These are phyloP conservation scores for Xerocomellus amylosporus DNA, from an alignment of 768 basidiomycete species.

Conservation along the genomic window DNA sequence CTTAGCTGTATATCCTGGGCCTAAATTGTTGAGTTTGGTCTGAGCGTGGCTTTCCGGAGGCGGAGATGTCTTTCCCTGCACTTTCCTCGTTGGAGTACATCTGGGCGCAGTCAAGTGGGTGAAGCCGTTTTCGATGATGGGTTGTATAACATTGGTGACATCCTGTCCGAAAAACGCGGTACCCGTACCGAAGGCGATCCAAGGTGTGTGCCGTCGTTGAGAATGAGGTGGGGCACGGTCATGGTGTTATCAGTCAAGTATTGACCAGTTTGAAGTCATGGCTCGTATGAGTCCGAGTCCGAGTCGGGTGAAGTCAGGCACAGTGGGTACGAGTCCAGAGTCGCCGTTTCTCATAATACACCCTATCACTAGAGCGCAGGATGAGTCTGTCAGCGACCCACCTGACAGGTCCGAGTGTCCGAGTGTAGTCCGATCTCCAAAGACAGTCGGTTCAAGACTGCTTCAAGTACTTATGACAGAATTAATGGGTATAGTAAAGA, in stretches of 20 bases:
- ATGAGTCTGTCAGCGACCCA: too few species aligned
- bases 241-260: neutral
- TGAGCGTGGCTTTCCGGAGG: neutral
- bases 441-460: too few species aligned
- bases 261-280: too few species aligned
- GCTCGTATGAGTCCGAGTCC: too few species aligned
- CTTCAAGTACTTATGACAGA: neutral
- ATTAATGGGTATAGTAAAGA: neutral
- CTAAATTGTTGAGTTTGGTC: neutral
- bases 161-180: slow-evolving; percentile 1
- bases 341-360: neutral
- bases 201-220: neutral
- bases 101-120: slow-evolving; percentile 1
- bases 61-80: neutral
- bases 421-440: too few species aligned
- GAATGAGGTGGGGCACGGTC: neutral
- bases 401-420: too few species aligned
- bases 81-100: slow-evolving; percentile 7
- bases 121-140: neutral
- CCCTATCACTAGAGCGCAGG: too few species aligned
- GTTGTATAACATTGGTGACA: neutral
- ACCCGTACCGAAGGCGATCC: neutral
- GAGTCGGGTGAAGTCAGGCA: too few species aligned
- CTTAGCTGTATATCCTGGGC: neutral
- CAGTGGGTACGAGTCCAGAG: neutral